Percentiles rank a stretch among this genome's conserved stretches.
Evolutionary conservation across 2,329 filamentous ascomycete genomes (phyloP).

Genomic region (Neoscytalidium dimidiatum): DNA sequence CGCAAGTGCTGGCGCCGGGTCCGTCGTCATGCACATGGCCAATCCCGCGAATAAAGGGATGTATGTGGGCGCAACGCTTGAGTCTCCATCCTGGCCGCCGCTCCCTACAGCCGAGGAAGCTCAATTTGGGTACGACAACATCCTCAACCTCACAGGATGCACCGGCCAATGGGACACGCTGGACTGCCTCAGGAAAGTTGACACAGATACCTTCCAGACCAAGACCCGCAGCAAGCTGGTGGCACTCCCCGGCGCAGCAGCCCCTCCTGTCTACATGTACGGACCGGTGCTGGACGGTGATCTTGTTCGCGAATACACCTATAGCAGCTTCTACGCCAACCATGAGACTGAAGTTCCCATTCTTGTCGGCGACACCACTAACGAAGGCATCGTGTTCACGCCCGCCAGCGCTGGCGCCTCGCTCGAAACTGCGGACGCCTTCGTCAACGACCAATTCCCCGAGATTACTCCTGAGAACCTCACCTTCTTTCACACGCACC

Average conservation of each 20-base stretch:
- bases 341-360: slow-evolving; percentile 44
- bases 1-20: slow-evolving; percentile 43
- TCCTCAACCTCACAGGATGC: slow-evolving; percentile 38
- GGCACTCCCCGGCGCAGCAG: slow-evolving; percentile 40
- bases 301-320: slow-evolving; percentile 43
- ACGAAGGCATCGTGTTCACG: slow-evolving; percentile 46
- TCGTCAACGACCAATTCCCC: slow-evolving; percentile 42
- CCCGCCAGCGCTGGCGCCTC: slow-evolving; percentile 33
- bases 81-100: slow-evolving; percentile 41
- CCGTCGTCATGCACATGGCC: slow-evolving; percentile 39
- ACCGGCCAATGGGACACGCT: slow-evolving; percentile 29
- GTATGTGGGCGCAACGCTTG: slow-evolving; percentile 36
- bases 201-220: slow-evolving; percentile 40
- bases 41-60: slow-evolving; percentile 40
- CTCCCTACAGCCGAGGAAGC: slow-evolving; percentile 40
- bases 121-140: slow-evolving; percentile 45
- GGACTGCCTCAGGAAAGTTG: slow-evolving; percentile 39
- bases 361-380: slow-evolving; percentile 48
- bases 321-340: slow-evolving; percentile 37
- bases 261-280: slow-evolving; percentile 42
- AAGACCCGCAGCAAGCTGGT: slow-evolving; percentile 36
- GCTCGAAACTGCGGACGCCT: slow-evolving; percentile 32
- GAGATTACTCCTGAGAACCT: slow-evolving; percentile 31
- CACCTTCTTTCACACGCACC: slow-evolving; percentile 30
- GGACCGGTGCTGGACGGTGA: slow-evolving; percentile 46